Percentiles rank a stretch among this genome's conserved stretches.
Conservation (phyloP, 2,329 filamentous ascomycete genomes). For the Pseudogymnoascus verrucosus region DNA sequence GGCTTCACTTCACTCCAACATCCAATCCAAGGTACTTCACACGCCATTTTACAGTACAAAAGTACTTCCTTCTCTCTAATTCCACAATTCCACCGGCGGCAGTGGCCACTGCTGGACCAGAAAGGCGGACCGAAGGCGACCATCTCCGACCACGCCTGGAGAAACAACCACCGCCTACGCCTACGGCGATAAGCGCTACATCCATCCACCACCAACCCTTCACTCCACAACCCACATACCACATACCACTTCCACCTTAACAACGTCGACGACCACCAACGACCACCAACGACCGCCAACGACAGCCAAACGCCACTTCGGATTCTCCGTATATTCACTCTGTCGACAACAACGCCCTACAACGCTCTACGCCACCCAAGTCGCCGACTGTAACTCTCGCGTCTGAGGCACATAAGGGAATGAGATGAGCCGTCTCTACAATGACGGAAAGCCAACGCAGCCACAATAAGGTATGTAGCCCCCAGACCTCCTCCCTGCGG, state of each 20-base stretch:
- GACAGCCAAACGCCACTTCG: neutral
- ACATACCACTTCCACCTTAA: neutral
- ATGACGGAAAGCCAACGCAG: conserved; percentile 4
- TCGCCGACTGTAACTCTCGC: neutral
- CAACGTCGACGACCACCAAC: neutral
- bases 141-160: conserved; percentile 3
- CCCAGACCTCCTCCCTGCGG: neutral
- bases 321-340: neutral
- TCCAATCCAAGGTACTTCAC: neutral
- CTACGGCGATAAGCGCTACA: conserved; percentile 3
- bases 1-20: neutral
- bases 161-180: conserved; percentile 2
- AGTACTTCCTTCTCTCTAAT: neutral
- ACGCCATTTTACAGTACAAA: neutral
- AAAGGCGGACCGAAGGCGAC: conserved; percentile 1
- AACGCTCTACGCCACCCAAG: neutral
- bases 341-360: neutral
- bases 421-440: conserved; percentile 2
- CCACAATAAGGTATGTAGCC: neutral
- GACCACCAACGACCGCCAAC: neutral
- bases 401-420: neutral
- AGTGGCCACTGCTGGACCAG: conserved; percentile 5
- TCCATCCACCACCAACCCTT: neutral
- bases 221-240: neutral
- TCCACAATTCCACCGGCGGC: neutral